A percentile compares a stretch with the other conserved stretches of the same genome.
These are phyloP conservation scores for Erythrophleum ivorense DNA, from an alignment of 331 rosid genomes.

Conservation along the genomic window DNA sequence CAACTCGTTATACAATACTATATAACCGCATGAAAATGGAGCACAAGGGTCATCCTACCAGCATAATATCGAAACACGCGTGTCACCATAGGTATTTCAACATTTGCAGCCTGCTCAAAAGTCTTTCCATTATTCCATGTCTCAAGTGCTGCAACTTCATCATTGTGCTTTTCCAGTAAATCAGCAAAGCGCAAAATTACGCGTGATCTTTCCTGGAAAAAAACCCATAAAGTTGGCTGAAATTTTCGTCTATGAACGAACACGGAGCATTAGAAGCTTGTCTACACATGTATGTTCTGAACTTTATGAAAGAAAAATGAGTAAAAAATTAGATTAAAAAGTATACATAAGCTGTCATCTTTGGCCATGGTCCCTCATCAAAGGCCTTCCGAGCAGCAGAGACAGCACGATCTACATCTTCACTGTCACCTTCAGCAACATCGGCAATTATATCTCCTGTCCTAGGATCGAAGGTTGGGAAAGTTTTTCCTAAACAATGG, in stretches of 20 bases:
- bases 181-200: slow-evolving; percentile 72
- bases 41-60: slow-evolving; percentile 50
- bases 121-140: slow-evolving; percentile 86
- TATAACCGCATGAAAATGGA: slow-evolving; percentile 13
- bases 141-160: slow-evolving; percentile 81
- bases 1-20: not conserved
- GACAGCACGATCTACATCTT: slow-evolving; percentile 78
- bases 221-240: slow-evolving; percentile 7
- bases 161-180: slow-evolving; percentile 75
- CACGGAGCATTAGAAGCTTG: not conserved
- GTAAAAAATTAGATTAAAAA: not conserved
- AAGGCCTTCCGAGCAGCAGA: slow-evolving; percentile 85
- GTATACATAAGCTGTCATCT: slow-evolving; percentile 80
- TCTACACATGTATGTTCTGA: not conserved
- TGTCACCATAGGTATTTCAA: slow-evolving; percentile 65
- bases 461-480: slow-evolving; percentile 79
- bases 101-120: slow-evolving; percentile 63
- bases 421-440: slow-evolving; percentile 76
- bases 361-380: slow-evolving; percentile 95
- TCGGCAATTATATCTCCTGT: slow-evolving; percentile 73
- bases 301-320: not conserved
- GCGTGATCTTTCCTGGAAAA: slow-evolving; percentile 76
- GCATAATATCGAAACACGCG: slow-evolving; percentile 83
- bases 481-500: slow-evolving; percentile 61
- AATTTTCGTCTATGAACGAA: slow-evolving; percentile 8